Evolutionary conservation across 306 rosid genomes (phyloP), one percentile per base, ranked within the genome.

Genomic region (barrel medic (Medicago truncatula)): DNA sequence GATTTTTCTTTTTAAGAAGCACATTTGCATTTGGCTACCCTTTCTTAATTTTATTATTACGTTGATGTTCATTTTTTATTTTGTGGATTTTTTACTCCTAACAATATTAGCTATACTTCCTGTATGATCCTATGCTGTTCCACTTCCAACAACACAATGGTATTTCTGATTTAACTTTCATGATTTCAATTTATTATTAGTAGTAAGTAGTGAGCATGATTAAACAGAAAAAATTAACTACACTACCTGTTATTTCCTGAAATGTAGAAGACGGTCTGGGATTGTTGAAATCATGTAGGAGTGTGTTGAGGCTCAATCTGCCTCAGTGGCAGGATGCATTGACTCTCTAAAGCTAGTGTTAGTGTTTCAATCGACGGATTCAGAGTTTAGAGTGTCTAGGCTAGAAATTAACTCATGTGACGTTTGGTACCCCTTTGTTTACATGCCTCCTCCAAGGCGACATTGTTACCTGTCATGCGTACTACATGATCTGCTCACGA

Each of bases 391-490:
- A 7, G 20, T 61, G 23, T 62, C 63, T 75, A 63, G 73, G 65
- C 16, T 64, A 65, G 53, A 64, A 52, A 75, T 50, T 11, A 58
- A 36, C 68, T 36, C 68, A 6, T 62, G 47, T 36, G 47, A n/a
- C 7, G 0, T 62, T 15, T 34, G 13, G 67, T 15, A 61, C 40
- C 10, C 67, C 17, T 60, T 61, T 61, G 40, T 31, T 25, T 11
- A 61, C 3, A 14, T 13, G 20, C 15, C 31, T 56, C 20, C 43
- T 61, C 20, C 9, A 2, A 23, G 41, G 17, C 15, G 20, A 13
- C 12, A 12, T 28, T 16, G 8, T 28, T 61, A 76, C 57, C 34
- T 65, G 43, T 44, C 13, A 16, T 15, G 64, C 25, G 1, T 18
- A 2, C 28, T 75, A 23, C 41, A 65, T 28, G 31, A 28, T 7